These are phyloP conservation scores for Debaryomyces fabryi DNA, from an alignment of 1,139 yeast species.

Conservation along the genomic window DNA sequence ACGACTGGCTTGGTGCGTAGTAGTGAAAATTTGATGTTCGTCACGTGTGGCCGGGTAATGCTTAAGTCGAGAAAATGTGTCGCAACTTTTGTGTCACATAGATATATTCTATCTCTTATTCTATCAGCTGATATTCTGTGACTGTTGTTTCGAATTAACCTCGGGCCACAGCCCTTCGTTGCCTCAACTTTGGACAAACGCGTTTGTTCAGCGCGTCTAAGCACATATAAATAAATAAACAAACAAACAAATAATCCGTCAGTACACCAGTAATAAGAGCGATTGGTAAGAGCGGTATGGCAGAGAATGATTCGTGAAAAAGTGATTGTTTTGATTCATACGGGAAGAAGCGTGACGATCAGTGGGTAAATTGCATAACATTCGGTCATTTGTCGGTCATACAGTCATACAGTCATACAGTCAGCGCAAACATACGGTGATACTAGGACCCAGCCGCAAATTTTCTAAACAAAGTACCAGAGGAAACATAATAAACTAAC, in stretches of 20 bases:
- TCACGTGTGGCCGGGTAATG: conserved; percentile 7
- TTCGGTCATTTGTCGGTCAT: conserved; percentile 2
- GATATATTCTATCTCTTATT: no score
- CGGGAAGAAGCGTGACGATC: conserved; percentile 1
- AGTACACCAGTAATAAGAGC: neutral
- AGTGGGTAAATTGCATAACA: neutral
- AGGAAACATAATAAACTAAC: neutral
- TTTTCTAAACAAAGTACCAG: conserved; percentile 1
- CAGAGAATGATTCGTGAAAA: neutral
- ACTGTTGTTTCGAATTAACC: neutral
- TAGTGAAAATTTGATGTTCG: neutral
- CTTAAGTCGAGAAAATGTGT: neutral
- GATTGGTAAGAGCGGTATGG: neutral
- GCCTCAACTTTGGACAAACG: neutral
- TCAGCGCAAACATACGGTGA: conserved; percentile 1
- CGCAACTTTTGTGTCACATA: neutral
- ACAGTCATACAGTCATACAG: neutral
- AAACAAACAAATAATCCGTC: conserved; percentile 1
- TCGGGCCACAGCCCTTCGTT: neutral
- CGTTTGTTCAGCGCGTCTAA: conserved; percentile 1
- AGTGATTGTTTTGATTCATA: neutral
- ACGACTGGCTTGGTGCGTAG: conserved; percentile 1
- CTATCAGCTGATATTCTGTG: neutral
- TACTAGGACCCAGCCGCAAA: neutral
- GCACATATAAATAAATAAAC: neutral